Conservation (phyloP, 139 green algal genomes). For the Trebouxia sp. region DNA sequence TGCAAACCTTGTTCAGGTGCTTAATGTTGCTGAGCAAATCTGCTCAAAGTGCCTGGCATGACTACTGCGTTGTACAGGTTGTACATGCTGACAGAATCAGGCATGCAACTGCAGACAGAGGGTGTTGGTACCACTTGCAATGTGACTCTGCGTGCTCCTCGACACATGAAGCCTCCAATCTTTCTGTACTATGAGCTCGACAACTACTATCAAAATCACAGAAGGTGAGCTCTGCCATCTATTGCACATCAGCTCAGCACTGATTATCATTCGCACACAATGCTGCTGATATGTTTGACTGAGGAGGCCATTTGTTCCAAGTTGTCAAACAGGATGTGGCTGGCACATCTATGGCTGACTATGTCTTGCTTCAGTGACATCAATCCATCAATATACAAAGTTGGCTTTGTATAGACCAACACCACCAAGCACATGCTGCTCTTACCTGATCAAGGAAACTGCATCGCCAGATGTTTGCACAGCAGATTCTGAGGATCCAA, state of each 20-base stretch:
- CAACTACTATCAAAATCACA: slow-evolving; percentile 94
- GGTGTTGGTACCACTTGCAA: slow-evolving; percentile 44
- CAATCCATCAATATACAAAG: no score
- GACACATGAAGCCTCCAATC: slow-evolving; percentile 55
- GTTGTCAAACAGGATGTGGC: neutral
- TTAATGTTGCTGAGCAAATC: neutral
- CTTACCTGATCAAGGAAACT: no score
- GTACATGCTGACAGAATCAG: neutral
- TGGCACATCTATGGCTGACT: neutral
- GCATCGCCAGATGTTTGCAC: no score
- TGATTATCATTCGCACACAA: no score
- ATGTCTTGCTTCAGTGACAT: no score
- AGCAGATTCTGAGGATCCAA: no score
- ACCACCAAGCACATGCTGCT: neutral
- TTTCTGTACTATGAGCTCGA: slow-evolving; percentile 89
- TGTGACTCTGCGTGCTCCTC: slow-evolving; percentile 47
- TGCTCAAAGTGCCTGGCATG: neutral
- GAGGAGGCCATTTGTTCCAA: neutral
- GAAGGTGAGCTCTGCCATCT: slow-evolving; percentile 42
- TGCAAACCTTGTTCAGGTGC: slow-evolving; percentile 29
- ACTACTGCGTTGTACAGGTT: no score
- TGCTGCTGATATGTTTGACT: no score
- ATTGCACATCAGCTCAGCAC: no score
- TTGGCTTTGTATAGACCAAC: neutral
- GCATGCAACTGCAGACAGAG: slow-evolving; percentile 33